phyloP scores from a whole-genome alignment of 768 basidiomycete genomes.

The Mycena galopus region DNA sequence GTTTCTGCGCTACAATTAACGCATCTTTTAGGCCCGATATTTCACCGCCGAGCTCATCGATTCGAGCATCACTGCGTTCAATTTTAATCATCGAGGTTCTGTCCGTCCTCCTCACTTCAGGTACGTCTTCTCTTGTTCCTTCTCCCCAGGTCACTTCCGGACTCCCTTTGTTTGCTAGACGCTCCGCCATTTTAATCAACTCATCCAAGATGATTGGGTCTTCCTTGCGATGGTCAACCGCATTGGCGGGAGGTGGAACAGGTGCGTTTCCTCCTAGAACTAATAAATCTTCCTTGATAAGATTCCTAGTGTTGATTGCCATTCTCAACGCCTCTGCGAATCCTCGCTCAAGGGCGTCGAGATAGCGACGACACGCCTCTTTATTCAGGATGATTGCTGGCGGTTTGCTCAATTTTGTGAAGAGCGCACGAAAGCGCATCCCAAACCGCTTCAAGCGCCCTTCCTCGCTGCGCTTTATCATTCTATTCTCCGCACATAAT shows the following conservation, averaged over 20 bases:
- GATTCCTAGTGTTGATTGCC: slow-evolving; percentile 16
- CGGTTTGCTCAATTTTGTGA: not conserved
- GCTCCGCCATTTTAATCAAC: slow-evolving; percentile 18
- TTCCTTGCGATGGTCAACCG: slow-evolving; percentile 8
- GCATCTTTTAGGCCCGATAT: not conserved
- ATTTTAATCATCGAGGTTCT: slow-evolving; percentile 3
- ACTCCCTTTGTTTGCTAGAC: not conserved
- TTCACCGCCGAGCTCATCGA: not conserved
- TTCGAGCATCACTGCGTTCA: not conserved
- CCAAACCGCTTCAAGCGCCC: slow-evolving; percentile 14
- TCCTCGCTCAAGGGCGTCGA: slow-evolving; percentile 18
- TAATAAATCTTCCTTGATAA: slow-evolving; percentile 9
- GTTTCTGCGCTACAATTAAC: not conserved
- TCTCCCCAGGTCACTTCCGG: not conserved
- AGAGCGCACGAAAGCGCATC: slow-evolving; percentile 1
- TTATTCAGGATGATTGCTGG: slow-evolving; percentile 24
- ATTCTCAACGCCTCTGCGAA: slow-evolving; percentile 19
- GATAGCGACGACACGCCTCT: slow-evolving; percentile 15
- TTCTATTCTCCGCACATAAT: slow-evolving; percentile 5
- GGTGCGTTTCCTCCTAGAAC: not conserved
- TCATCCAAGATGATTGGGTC: slow-evolving; percentile 18
- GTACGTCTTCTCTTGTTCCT: too few species aligned
- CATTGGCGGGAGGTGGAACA: not conserved
- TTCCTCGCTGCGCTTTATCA: slow-evolving; percentile 10
- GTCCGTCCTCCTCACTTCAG: slow-evolving; percentile 5